Conservation (phyloP, 2,329 filamentous ascomycete species). For the Cryoendolithus antarcticus region DNA sequence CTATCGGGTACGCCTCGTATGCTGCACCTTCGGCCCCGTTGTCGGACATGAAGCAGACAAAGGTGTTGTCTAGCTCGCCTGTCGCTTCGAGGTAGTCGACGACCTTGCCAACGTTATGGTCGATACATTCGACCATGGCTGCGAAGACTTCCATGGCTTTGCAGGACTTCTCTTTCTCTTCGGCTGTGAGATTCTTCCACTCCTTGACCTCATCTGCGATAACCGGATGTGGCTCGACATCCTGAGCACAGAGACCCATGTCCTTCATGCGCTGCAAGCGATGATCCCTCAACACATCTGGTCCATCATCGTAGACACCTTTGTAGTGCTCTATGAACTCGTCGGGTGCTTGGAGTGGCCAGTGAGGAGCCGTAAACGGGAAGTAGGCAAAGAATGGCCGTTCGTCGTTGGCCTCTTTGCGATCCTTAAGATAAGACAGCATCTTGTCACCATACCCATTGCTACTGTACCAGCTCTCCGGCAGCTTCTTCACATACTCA, state of each 20-base stretch:
- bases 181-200: conserved; percentile 36
- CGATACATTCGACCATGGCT: conserved; percentile 52
- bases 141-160: conserved; percentile 51
- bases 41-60: conserved; percentile 51
- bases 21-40: conserved; percentile 50
- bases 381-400: conserved; percentile 48
- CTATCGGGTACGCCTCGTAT: conserved; percentile 47
- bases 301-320: conserved; percentile 49
- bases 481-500: conserved; percentile 27
- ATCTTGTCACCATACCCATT: conserved; percentile 29
- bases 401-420: conserved; percentile 23
- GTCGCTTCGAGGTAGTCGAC: conserved; percentile 43
- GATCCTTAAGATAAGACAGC: conserved; percentile 25
- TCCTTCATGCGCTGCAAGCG: conserved; percentile 45
- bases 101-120: conserved; percentile 46
- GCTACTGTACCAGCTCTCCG: conserved; percentile 27
- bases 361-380: conserved; percentile 51
- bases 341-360: conserved; percentile 48
- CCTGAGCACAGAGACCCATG: conserved; percentile 41
- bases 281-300: conserved; percentile 41
- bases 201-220: conserved; percentile 37
- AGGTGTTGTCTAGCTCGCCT: conserved; percentile 51
- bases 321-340: conserved; percentile 45
- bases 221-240: conserved; percentile 40
- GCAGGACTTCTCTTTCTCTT: conserved; percentile 36